Evolutionary conservation across 2,329 filamentous ascomycete genomes (phyloP), one percentile per base, ranked within the genome.

Genomic region (Aspergillus ibericus): DNA sequence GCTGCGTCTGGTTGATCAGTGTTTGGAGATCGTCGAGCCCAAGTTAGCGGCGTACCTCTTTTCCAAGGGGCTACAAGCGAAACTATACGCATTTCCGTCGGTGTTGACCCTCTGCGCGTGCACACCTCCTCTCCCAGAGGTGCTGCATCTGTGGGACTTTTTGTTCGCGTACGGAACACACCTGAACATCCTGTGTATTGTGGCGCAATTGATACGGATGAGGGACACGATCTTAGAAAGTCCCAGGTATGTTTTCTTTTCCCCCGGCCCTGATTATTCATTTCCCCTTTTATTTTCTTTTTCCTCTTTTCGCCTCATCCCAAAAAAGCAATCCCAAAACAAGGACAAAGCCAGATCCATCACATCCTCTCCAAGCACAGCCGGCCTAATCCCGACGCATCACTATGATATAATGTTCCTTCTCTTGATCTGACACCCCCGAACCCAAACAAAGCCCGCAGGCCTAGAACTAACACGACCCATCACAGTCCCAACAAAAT

Each of bases 21-120:
- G 96, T 52, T 80, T 99, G 22, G 88, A 92, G 60, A 92, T 96
- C 57, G 92, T 97, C 49, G 95, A 98, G 71, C 88, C 91, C 1
- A 95, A 93, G 74, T 82, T 99, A 47, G 92, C 90, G 69, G 80
- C 87, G 25, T 92, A 96, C 73, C 83, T 99, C 29, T 89, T 91
- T 59, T 87, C 88, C 55, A 96, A 96, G 75, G 90, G 90, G 12
- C 86, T 99, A 75, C 88, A 92, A 61, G 95, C 95, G 2, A 91
- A 96, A 78, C 90, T 99, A 56, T 99, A 98, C 73, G 95, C 93
- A 2, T 99, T 99, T 70, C 92, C 95, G 1, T 96, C 91, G 1
- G 95, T 99, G 0, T 81, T 98, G 63, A 99, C 95, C 0, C 83
- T 99, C 52, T 97, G 92, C 71, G 95, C 95, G 25, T 98, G 95